phyloP scores from a whole-genome alignment of 1,284 basidiomycete genomes.

The Trametes polyzona region DNA sequence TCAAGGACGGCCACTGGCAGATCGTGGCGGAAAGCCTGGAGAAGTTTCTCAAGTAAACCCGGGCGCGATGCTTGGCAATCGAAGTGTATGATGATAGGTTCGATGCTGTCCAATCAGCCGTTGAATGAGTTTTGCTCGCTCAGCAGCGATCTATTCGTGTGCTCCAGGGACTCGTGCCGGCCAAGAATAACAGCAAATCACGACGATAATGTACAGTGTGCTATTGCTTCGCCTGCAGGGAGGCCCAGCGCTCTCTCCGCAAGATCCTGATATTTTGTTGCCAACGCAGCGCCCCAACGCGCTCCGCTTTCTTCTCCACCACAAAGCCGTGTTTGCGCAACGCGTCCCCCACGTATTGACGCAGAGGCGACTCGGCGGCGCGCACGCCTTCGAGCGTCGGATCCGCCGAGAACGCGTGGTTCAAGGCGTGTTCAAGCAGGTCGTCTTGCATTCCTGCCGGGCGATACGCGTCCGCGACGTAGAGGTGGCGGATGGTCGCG shows the following conservation, averaged over 20 bases:
- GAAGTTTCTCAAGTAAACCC: conserved; percentile 37
- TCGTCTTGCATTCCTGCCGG: conserved; percentile 63
- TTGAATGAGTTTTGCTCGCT: too few species aligned
- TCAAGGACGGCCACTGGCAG: conserved; percentile 57
- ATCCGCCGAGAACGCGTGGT: conserved; percentile 56
- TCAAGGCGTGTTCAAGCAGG: conserved; percentile 61
- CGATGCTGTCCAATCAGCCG: too few species aligned
- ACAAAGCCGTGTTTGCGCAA: conserved; percentile 57
- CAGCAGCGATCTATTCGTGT: too few species aligned
- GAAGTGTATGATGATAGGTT: too few species aligned
- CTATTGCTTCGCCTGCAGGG: neutral
- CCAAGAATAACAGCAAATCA: neutral
- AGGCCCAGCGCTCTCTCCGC: conserved; percentile 45
- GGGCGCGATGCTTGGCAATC: too few species aligned
- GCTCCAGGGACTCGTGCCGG: too few species aligned
- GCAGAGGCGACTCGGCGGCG: conserved; percentile 52
- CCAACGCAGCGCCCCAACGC: conserved; percentile 60
- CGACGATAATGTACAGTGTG: neutral
- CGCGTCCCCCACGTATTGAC: conserved; percentile 51
- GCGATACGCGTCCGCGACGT: conserved; percentile 69
- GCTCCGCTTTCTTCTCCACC: conserved; percentile 45
- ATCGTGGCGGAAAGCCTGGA: conserved; percentile 44
- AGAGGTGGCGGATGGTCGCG: conserved; percentile 78
- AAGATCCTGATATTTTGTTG: conserved; percentile 47
- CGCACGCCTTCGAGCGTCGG: conserved; percentile 48